Base-by-base conservation (phyloP, 805 yeast species). In the Myxozyma neglecta region DNA sequence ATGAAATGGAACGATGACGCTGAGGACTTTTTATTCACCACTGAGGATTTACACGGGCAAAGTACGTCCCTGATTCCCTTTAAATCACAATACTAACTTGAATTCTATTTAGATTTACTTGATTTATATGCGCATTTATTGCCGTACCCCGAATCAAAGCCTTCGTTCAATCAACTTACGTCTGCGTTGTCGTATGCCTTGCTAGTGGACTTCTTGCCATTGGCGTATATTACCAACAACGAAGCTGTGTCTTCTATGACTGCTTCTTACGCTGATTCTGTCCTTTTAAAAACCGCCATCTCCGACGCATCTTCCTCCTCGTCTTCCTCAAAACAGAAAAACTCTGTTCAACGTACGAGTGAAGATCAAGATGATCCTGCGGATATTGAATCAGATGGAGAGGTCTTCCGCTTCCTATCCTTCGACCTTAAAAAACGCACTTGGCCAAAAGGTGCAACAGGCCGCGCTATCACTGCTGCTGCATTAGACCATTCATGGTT, bases 401-500 rank as follows among this genome's bases (percentile, higher is more conserved):
- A 75, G 1, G 81, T 78, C 61, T 69, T 84, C 46, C 69, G 69
- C 9, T 81, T 80, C 61, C 76, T 83, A 0, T 67, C 72, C 3
- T 73, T 84, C 6, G 79, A 83, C 56, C 71, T 77, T 56, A 77
- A 57, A 47, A 54, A 49, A 36, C 66, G 70, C n/a, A 73, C 79
- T 0, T 71, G 77, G 48, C 71, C 79, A 13, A 74, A 75, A 0
- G 74, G 75, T 13, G 73, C 77, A 3, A 69, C 73, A 1, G 74
- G 77, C 0, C 73, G 74, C 3, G 79, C 80, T 53, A 71, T 79
- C 29, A 86, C 89, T 35, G 69, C 73, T 6, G 84, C 83, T 61
- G 81, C 80, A 14, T 62, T 83, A 16, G 93, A 89, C 70, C 83
- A 84, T 66, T 77, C 88, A 1, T 83, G 89, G 85, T 84, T 82